Base-by-base conservation (phyloP, 1,284 basidiomycete genomes). In the Chondrostereum purpureum region DNA sequence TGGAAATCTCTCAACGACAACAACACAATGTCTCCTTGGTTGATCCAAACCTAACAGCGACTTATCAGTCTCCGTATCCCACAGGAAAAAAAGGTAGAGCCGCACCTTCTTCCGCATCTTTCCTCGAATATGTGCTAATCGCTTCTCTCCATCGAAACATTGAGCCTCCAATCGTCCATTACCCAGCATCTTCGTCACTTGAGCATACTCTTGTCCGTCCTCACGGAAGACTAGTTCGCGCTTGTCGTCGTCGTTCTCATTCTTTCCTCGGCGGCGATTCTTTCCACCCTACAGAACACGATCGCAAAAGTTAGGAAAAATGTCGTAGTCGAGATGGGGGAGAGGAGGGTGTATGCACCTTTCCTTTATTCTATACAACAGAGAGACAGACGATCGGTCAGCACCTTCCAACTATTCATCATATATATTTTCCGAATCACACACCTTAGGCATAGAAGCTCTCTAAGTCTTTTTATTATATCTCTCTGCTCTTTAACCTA, bases 31-130 rank as follows among this genome's bases (percentile, higher is more conserved):
- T 99, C 96, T 56, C 96, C 96, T 59, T 94, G 91, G 64, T 96
- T 96, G 67, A 99, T 99, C 96, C 96, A 99, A 58, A 99, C 94
- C 93, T 96, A 57, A 6, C n/a, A n/a, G n/a, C n/a, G n/a, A n/a
- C n/a, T n/a, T n/a, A n/a, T n/a, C n/a, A n/a, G n/a, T n/a, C n/a
- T n/a, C n/a, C n/a, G n/a, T n/a, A n/a, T n/a, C n/a, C n/a, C n/a
- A n/a, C n/a, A n/a, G n/a, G n/a, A n/a, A n/a, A n/a, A n/a, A n/a
- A n/a, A n/a, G n/a, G n/a, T n/a, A 11, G 42, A n/a, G 36, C 64
- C 78, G 50, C 56, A 88, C 94, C 85, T 99, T 99, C 72, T 99
- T 99, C 62, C 96, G 75, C 90, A 99, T 94, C 74, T 98, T 98
- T 45, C 96, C 96, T 66, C 96, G 82, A 62, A 99, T 99, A 66